Evolutionary conservation across 768 basidiomycete species (phyloP).

Genomic region (Russula lepida): DNA sequence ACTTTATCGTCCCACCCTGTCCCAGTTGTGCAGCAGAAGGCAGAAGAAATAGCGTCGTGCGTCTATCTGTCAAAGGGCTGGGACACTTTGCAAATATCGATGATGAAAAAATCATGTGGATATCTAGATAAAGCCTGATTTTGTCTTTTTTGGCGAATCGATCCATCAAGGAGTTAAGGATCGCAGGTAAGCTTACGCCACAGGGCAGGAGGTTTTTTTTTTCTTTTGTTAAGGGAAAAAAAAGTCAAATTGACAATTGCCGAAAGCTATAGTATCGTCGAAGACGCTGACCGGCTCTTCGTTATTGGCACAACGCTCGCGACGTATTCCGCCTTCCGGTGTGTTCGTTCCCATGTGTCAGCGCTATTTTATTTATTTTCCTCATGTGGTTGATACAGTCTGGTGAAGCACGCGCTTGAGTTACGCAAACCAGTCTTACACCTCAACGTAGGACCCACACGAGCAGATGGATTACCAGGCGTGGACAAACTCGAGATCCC

Average conservation of each 20-base stretch:
- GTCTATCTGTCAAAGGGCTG: background rate
- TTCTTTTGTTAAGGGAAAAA: background rate
- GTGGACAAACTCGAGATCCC: constrained; percentile 75
- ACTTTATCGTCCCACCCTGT: constrained; percentile 77
- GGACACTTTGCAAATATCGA: background rate
- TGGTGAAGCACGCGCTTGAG: constrained; percentile 73
- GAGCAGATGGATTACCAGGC: constrained; percentile 63
- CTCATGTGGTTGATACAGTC: constrained; percentile 31
- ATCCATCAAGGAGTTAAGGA: constrained; percentile 58
- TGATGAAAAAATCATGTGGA: background rate
- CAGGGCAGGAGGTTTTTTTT: constrained; percentile 1
- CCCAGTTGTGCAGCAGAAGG: constrained; percentile 53
- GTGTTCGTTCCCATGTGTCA: constrained; percentile 9
- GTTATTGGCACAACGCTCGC: constrained; percentile 87
- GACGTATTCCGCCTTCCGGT: constrained; percentile 90
- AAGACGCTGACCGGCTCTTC: constrained; percentile 57
- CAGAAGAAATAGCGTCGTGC: constrained; percentile 52
- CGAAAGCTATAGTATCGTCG: constrained; percentile 48
- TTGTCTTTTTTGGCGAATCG: constrained; percentile 88
- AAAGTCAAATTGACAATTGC: background rate
- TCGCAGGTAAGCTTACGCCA: constrained; percentile 43
- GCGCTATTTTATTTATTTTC: background rate
- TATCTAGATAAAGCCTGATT: constrained; percentile 64
- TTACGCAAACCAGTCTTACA: constrained; percentile 70
- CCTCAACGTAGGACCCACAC: constrained; percentile 81